Conservation (phyloP, 2,329 filamentous ascomycete genomes). For the Penicillium sp. region DNA sequence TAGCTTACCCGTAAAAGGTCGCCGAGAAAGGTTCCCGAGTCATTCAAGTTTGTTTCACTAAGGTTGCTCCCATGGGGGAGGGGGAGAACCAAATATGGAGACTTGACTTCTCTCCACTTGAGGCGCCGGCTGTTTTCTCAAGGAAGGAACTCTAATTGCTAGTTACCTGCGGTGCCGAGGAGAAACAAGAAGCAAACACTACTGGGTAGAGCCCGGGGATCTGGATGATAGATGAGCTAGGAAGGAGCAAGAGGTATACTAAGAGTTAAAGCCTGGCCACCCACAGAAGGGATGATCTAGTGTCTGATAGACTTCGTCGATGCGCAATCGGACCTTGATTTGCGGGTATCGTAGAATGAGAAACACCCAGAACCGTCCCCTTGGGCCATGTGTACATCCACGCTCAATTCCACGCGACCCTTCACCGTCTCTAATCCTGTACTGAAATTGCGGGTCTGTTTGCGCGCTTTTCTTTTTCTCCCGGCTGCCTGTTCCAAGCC, state of each 20-base stretch:
- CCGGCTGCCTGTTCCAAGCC: not conserved
- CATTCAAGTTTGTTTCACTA: not conserved
- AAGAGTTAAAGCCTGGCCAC: too few species aligned
- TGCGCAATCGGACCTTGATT: slow-evolving; percentile 11
- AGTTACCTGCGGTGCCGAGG: not conserved
- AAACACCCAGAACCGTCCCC: slow-evolving; percentile 1
- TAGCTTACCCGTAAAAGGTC: not conserved
- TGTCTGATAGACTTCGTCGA: slow-evolving; percentile 19
- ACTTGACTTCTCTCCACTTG: not conserved
- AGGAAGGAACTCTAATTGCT: not conserved
- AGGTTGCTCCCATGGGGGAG: too few species aligned
- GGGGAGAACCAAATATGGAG: not conserved
- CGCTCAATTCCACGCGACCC: not conserved
- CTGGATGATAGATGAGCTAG: not conserved
- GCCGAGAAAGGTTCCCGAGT: slow-evolving; percentile 3
- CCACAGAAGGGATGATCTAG: slow-evolving; percentile 14
- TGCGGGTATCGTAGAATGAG: not conserved
- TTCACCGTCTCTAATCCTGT: slow-evolving; percentile 2
- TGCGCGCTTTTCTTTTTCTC: not conserved
- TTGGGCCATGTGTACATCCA: slow-evolving; percentile 1
- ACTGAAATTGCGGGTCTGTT: not conserved
- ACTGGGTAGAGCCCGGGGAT: not conserved
- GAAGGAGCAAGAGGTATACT: too few species aligned
- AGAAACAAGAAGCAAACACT: not conserved
- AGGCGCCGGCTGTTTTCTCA: not conserved